These are phyloP conservation scores for Huiozyma naganishii DNA, from an alignment of 805 yeast species.

Conservation along the genomic window DNA sequence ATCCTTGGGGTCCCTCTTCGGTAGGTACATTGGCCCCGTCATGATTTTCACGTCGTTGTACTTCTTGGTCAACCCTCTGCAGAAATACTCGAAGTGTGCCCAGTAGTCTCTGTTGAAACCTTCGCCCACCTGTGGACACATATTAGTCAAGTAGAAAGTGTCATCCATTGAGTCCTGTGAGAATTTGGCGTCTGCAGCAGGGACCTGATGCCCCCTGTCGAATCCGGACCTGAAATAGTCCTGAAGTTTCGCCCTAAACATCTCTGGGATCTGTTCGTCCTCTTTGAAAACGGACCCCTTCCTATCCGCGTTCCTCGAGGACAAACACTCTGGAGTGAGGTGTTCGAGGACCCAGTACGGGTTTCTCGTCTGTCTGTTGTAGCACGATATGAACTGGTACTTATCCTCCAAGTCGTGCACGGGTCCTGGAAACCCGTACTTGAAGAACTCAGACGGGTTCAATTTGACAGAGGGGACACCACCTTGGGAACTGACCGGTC, in stretches of 20 bases:
- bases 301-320: constrained; percentile 53
- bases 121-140: constrained; percentile 94
- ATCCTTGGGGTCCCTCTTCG: constrained; percentile 57
- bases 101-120: constrained; percentile 97
- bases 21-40: constrained; percentile 90
- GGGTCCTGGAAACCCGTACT: constrained; percentile 94
- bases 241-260: constrained; percentile 62
- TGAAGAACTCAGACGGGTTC: constrained; percentile 67
- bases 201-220: constrained; percentile 95
- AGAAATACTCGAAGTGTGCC: constrained; percentile 92
- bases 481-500: background rate
- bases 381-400: constrained; percentile 74
- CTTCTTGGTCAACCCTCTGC: constrained; percentile 59
- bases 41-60: constrained; percentile 74
- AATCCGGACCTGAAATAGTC: constrained; percentile 94
- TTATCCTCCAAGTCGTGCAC: constrained; percentile 69
- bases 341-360: constrained; percentile 88
- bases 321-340: constrained; percentile 61
- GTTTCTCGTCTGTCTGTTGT: constrained; percentile 71
- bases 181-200: constrained; percentile 94
- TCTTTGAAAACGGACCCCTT: constrained; percentile 76
- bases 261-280: constrained; percentile 69
- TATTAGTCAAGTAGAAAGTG: constrained; percentile 80
- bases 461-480: background rate
- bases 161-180: constrained; percentile 90